A percentile compares a stretch with the other conserved stretches of the same genome.
phyloP scores from a whole-genome alignment of 2,329 filamentous ascomycete species.

The Ascochyta pisi region DNA sequence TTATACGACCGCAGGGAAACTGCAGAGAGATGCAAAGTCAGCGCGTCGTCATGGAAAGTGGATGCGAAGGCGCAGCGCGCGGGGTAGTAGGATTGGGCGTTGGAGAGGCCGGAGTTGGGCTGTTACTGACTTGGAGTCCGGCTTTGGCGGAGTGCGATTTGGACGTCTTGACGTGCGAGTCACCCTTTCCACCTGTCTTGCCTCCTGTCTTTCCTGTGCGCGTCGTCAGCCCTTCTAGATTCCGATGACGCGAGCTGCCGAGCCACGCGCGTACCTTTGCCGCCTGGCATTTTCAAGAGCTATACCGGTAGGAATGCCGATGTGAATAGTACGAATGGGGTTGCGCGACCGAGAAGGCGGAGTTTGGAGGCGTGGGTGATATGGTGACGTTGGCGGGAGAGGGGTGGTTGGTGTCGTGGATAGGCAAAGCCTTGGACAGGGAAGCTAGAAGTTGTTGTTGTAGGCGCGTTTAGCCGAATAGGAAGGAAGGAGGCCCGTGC shows the following conservation, averaged over 20 bases:
- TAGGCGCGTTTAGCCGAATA: slow-evolving; percentile 38
- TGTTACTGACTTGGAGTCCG: slow-evolving; percentile 83
- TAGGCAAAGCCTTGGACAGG: slow-evolving; percentile 34
- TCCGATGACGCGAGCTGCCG: slow-evolving; percentile 31
- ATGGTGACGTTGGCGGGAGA: slow-evolving; percentile 43
- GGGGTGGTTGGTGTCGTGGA: slow-evolving; percentile 38
- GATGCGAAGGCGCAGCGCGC: slow-evolving; percentile 21
- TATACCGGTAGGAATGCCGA: slow-evolving; percentile 30
- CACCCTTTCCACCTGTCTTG: slow-evolving; percentile 86
- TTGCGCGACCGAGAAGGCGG: slow-evolving; percentile 42
- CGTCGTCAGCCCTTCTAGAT: slow-evolving; percentile 27
- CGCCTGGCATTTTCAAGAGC: slow-evolving; percentile 70
- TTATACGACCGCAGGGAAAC: slow-evolving; percentile 99
- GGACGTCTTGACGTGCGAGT: slow-evolving; percentile 82
- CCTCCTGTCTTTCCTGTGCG: slow-evolving; percentile 69
- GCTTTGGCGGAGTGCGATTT: slow-evolving; percentile 94
- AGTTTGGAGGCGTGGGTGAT: slow-evolving; percentile 31
- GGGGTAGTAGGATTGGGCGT: slow-evolving; percentile 27
- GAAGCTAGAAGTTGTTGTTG: slow-evolving; percentile 40
- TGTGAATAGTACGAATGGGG: slow-evolving; percentile 36
- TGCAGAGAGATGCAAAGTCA: slow-evolving; percentile 53
- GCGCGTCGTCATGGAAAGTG: slow-evolving; percentile 28
- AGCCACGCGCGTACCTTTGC: slow-evolving; percentile 80
- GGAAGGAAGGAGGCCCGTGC: slow-evolving; percentile 31
- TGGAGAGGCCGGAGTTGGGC: slow-evolving; percentile 25